These are phyloP conservation scores for Russula brevipes DNA, from an alignment of 768 basidiomycete genomes.

Conservation along the genomic window DNA sequence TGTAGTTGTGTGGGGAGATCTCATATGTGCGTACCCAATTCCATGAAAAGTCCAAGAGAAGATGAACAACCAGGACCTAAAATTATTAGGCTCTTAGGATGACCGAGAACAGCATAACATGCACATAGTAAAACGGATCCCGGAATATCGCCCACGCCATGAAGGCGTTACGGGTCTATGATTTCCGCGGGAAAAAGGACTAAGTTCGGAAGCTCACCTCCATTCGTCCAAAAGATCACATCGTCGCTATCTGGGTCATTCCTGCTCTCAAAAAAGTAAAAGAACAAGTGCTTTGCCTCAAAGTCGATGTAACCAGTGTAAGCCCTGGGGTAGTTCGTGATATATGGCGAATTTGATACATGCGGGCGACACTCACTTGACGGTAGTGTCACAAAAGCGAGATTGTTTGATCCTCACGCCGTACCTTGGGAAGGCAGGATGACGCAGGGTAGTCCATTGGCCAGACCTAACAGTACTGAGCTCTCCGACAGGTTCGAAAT, in stretches of 20 bases:
- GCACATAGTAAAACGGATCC: neutral
- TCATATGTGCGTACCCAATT: conserved; percentile 44
- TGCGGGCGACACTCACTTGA: conserved; percentile 26
- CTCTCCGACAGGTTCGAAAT: conserved; percentile 11
- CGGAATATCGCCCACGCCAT: conserved; percentile 22
- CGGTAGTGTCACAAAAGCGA: conserved; percentile 41
- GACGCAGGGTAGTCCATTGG: conserved; percentile 37
- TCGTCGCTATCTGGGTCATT: conserved; percentile 32
- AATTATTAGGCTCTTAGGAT: neutral
- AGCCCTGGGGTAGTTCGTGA: conserved; percentile 32
- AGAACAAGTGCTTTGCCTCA: conserved; percentile 59
- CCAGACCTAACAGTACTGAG: conserved; percentile 27
- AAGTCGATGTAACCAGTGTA: conserved; percentile 69
- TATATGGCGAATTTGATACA: neutral
- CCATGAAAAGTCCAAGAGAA: conserved; percentile 40
- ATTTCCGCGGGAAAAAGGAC: neutral
- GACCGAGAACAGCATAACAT: neutral
- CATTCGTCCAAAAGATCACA: conserved; percentile 38
- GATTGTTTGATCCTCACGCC: conserved; percentile 40
- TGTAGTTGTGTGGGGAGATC: conserved; percentile 32
- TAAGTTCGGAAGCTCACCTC: conserved; percentile 30
- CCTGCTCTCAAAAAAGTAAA: conserved; percentile 55
- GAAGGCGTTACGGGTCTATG: neutral
- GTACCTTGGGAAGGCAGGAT: conserved; percentile 43
- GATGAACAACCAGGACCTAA: conserved; percentile 27